Base-by-base conservation (phyloP, 2,329 filamentous ascomycete species). In the Ilyonectria destructans region DNA sequence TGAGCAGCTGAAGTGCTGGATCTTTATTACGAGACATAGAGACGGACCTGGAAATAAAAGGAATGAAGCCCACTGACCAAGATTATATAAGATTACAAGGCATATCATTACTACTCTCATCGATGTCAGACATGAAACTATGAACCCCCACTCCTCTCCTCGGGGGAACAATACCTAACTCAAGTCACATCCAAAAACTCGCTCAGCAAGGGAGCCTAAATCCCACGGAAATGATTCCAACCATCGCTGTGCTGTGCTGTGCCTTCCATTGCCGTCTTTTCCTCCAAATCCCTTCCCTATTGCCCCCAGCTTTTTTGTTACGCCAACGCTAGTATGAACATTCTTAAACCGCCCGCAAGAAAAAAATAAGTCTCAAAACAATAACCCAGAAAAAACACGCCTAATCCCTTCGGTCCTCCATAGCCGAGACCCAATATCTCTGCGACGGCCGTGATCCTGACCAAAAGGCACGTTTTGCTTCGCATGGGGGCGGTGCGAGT, bases 261-360 rank as follows among this genome's bases (percentile, higher is more conserved):
- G 52, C 55, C 60, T 57, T 58, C 49, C 49, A 65, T 49, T 23
- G 43, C 54, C 58, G 51, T 66, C 60, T 72, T 29, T 48, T 68
- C 51, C 69, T 40, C 58, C 49, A 29, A 48, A 62, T 55, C 55
- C 52, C 48, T 57, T 65, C 59, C 70, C 56, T 61, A 57, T 40
- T 56, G 61, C 57, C 57, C 57, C 72, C 71, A 69, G 69, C 67
- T 74, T 77, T 40, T 77, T 74, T 74, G 65, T 70, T 77, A 75
- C 75, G 75, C 75, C 75, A 69, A 76, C 74, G 75, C 75, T 77
- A 74, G 73, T 69, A 72, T 77, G 70, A 58, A 76, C 74, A 77
- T 69, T 75, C 71, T 77, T 62, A 66, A 60, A 58, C 62, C 57
- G 51, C 65, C 71, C 62, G 57, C 62, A 37, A 69, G 56, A 71